phyloP scores from a whole-genome alignment of 345 rosid species.

The Brassica juncea region DNA sequence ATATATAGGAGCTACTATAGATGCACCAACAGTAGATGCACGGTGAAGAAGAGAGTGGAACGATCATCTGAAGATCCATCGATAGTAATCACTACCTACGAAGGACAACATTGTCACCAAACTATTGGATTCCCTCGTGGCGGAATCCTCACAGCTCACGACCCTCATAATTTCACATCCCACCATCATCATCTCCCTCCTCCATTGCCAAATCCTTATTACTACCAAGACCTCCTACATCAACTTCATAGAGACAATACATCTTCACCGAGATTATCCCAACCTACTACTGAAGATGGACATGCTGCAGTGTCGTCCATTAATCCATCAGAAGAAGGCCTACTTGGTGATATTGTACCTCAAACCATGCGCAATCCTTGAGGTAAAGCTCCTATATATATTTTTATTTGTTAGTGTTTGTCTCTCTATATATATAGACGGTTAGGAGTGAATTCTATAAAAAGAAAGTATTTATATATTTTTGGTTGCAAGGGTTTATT shows the following conservation, averaged over 20 bases:
- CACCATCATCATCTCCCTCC: conserved; percentile 46
- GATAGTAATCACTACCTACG: conserved; percentile 85
- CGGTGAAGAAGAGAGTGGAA: conserved; percentile 96
- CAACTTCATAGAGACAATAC: conserved; percentile 49
- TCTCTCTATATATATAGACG: neutral
- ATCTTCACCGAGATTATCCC: conserved; percentile 32
- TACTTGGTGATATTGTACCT: conserved; percentile 89
- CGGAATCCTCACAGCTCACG: conserved; percentile 57
- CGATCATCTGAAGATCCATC: conserved; percentile 85
- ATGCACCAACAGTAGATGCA: conserved; percentile 90
- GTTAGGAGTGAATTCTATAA: neutral
- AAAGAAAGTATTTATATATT: neutral
- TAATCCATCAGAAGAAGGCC: conserved; percentile 57
- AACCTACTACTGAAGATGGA: conserved; percentile 29
- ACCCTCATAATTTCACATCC: conserved; percentile 50
- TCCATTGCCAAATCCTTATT: conserved; percentile 41
- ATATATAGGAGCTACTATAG: conserved; percentile 85
- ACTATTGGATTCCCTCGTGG: conserved; percentile 76
- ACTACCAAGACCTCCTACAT: conserved; percentile 46
- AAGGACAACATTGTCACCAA: conserved; percentile 98
- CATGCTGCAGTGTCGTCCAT: neutral
- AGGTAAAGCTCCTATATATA: conserved; percentile 17
- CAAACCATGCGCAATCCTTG: conserved; percentile 62
- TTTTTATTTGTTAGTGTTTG: neutral
- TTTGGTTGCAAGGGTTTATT: conserved; percentile 8